Evolutionary conservation across 2,329 filamentous ascomycete species (phyloP), one percentile per base, ranked within the genome.

Genomic region (Alternaria ventricosa): DNA sequence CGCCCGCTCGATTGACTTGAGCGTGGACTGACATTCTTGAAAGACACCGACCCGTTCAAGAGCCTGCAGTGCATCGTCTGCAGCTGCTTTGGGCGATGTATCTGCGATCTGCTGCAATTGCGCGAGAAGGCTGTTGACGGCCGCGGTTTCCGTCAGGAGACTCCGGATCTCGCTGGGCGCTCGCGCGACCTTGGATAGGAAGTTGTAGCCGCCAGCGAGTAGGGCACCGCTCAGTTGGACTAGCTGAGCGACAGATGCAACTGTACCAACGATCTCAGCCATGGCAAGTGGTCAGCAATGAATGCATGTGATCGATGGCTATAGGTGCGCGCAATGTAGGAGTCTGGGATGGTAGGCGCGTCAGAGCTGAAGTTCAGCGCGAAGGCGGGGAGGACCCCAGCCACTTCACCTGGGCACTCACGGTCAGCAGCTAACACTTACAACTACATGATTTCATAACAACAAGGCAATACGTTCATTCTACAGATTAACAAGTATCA

Each of bases 181-280:
- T 22, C 47, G 55, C 8, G 57, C 44, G 25, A 67, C 58, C 44
- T 54, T 62, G 9, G 58, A 60, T 45, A 67, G 41, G 44, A 65
- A 67, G 46, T 56, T 46, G 25, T 67, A 67, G 23, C 58, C 58
- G 12, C 62, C 59, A 12, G 62, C 62, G n/a, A 67, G 59, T 7
- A 67, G 47, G 4, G 45, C 23, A 30, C 59, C 55, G 25, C 65
- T 65, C 7, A 67, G 27, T 4, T 53, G 23, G 12, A 65, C 43
- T 8, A 67, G 59, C 27, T 67, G 65, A 20, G 57, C 55, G 3
- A 64, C 57, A 8, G 61, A 64, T 7, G 61, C 57, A 9, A 64
- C 55, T 13, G 51, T 28, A 20, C 56, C 56, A n/a, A 60, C n/a
- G 5, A 51, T 13, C 36, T 63, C 61, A 23, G 57, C 56, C 61